Evolutionary conservation across 306 rosid species (phyloP), one percentile per base, ranked within the genome.

Genomic region (Casuarina equisetifolia): DNA sequence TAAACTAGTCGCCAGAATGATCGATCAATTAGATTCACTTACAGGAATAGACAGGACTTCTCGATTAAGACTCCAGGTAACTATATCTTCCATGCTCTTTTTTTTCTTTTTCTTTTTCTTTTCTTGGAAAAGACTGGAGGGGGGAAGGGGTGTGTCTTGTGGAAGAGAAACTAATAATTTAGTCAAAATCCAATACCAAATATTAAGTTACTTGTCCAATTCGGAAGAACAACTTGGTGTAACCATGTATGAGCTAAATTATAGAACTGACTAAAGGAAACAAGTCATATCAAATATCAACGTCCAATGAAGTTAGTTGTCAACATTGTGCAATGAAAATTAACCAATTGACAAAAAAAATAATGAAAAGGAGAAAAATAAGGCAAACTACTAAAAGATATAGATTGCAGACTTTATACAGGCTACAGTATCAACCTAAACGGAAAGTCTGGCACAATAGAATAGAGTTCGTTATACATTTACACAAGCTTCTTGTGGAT

Each of bases 211-310:
- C 99, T 97, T 96, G 99, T 78, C 99, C 98, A 46, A 98, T 81
- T 82, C 99, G 93, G 90, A 96, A 96, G 81, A 96, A 96, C 84
- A 95, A 81, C 80, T 95, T 95, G 69, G 98, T 96, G 87, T 85
- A 96, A 87, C 99, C 11, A 19, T n/a, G 36, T 17, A 57, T 20
- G 63, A 57, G 38, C 63, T 57, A 8, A 20, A 6, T 20, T 17
- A 4, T 1, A 17, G 13, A 20, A 57, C 11, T 57, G 36, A 19
- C 63, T 20, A 20, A 19, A 57, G 8, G 32, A 53, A 4, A 46
- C 10, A 46, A 48, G 9, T 25, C 32, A 25, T 25, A 25, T 25
- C 32, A 25, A 9, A 25, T 57, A 57, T 20, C 64, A 20, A 7
- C 25, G 64, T 20, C 35, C 32, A 54, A n/a, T 25, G 3, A 19